Percentiles rank a stretch among this genome's conserved stretches.
Conservation (phyloP, 768 basidiomycete genomes). For the Lyophyllum atratum region DNA sequence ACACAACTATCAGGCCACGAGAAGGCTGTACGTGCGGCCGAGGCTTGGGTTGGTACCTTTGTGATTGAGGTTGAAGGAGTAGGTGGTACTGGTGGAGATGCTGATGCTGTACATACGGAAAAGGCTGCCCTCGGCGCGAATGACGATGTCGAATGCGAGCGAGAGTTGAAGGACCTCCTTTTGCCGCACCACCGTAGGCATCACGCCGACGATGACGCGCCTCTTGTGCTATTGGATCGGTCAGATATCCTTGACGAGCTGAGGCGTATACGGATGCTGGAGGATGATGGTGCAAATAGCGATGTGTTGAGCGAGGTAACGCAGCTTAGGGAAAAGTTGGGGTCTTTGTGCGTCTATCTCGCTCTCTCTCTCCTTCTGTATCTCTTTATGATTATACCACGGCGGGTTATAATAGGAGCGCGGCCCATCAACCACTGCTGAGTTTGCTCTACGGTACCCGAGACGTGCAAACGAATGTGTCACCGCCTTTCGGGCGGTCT, state of each 20-base stretch:
- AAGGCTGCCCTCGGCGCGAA: background rate
- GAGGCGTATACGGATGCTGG: background rate
- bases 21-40: conserved; percentile 24
- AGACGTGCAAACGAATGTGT: conserved; percentile 4
- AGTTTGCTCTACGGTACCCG: background rate
- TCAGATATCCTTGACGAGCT: conserved; percentile 24
- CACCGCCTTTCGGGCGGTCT: conserved; percentile 4
- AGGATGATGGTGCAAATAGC: background rate
- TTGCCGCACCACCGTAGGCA: background rate
- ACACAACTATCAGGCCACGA: conserved; percentile 16
- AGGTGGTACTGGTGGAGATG: conserved; percentile 5
- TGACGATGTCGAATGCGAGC: conserved; percentile 15
- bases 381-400: background rate
- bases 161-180: conserved; percentile 7
- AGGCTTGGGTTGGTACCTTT: conserved; percentile 33
- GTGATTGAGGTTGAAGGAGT: conserved; percentile 34
- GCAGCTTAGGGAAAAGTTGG: conserved; percentile 1
- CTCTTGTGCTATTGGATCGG: conserved; percentile 23
- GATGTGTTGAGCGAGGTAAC: conserved; percentile 1
- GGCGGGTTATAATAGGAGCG: background rate
- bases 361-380: background rate
- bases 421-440: background rate
- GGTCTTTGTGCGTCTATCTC: conserved; percentile 1
- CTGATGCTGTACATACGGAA: background rate
- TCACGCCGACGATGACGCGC: background rate